Conservation (phyloP, 2,329 filamentous ascomycete species). For the Alternaria hordeiaustralica region DNA sequence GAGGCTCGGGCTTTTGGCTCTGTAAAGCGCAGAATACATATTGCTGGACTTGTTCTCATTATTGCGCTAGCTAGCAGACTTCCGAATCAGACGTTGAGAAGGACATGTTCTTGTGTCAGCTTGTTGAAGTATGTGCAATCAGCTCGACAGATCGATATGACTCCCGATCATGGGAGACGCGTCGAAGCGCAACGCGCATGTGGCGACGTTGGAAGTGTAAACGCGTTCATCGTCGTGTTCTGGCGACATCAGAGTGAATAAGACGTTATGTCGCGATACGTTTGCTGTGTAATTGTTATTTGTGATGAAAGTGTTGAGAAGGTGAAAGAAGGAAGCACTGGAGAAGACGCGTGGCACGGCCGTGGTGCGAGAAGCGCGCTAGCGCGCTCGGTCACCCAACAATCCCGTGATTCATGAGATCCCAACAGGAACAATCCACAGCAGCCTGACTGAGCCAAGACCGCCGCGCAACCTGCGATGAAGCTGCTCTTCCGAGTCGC, state of each 20-base stretch:
- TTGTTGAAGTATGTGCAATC: background rate
- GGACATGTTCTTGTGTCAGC: background rate
- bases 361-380: background rate
- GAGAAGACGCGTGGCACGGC: background rate
- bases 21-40: too few species aligned
- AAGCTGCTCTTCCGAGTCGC: constrained; percentile 6
- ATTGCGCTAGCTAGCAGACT: background rate
- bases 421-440: background rate
- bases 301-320: background rate
- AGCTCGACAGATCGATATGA: background rate
- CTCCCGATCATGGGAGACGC: too few species aligned
- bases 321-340: background rate
- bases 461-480: background rate
- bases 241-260: background rate
- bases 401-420: background rate
- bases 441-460: background rate
- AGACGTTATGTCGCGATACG: background rate
- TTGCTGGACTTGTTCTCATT: too few species aligned
- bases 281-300: background rate
- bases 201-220: background rate
- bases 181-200: background rate
- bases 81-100: background rate
- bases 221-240: background rate
- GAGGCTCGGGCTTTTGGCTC: too few species aligned
- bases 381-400: background rate